Evolutionary conservation across 441 rosid species (phyloP).

Genomic region (Viola pubescens): DNA sequence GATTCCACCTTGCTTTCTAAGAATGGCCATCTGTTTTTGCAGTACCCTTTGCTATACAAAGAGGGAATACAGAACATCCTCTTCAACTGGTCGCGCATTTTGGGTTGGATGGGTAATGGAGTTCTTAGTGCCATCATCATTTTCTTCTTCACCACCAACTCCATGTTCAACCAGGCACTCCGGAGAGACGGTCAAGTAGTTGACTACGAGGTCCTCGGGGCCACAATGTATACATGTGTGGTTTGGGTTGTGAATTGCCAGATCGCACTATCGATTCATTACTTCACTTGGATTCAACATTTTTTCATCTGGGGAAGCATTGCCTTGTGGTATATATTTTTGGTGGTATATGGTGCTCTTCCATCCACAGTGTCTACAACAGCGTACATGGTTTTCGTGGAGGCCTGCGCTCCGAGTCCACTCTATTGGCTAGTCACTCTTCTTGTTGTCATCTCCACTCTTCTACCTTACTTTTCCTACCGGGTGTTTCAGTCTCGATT

Average conservation of each 20-base stretch:
- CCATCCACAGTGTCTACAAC: slow-evolving; percentile 57
- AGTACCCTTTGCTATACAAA: slow-evolving; percentile 66
- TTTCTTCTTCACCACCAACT: slow-evolving; percentile 54
- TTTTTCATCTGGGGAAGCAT: slow-evolving; percentile 91
- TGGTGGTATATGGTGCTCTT: slow-evolving; percentile 54
- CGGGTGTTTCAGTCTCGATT: slow-evolving; percentile 69
- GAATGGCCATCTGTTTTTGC: slow-evolving; percentile 11
- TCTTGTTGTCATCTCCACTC: slow-evolving; percentile 50
- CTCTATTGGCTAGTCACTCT: slow-evolving; percentile 56
- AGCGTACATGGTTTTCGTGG: slow-evolving; percentile 58
- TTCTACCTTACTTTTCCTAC: slow-evolving; percentile 62
- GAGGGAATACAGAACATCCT: slow-evolving; percentile 69
- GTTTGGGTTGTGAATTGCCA: slow-evolving; percentile 87
- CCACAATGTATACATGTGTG: slow-evolving; percentile 67
- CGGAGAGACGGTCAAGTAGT: slow-evolving; percentile 56
- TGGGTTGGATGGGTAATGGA: slow-evolving; percentile 86
- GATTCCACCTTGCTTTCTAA: too few species aligned
- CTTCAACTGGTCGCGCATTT: slow-evolving; percentile 71
- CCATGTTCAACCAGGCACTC: slow-evolving; percentile 50
- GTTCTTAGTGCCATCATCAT: slow-evolving; percentile 62
- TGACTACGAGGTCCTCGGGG: slow-evolving; percentile 62
- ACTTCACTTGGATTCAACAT: slow-evolving; percentile 96
- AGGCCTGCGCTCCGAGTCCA: slow-evolving; percentile 63
- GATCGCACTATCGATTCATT: slow-evolving; percentile 75
- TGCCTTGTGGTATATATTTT: slow-evolving; percentile 66